These are phyloP conservation scores for Malus hybrid DNA, from an alignment of 331 rosid species.

Conservation along the genomic window DNA sequence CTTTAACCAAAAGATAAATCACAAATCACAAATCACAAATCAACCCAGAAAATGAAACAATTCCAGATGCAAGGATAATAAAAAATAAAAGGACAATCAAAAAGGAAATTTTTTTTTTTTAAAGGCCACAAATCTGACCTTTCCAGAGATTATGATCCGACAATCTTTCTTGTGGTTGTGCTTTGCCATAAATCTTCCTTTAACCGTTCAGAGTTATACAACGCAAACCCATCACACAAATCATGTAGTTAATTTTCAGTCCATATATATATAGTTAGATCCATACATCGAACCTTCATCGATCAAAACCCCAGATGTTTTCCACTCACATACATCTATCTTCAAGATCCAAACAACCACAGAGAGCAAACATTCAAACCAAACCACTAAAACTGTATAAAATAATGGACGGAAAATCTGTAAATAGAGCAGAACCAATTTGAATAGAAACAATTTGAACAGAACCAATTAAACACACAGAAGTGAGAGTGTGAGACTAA, in stretches of 20 bases:
- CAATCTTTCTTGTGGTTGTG: slow-evolving; percentile 67
- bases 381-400: too few relatives aligned
- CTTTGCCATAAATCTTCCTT: slow-evolving; percentile 29
- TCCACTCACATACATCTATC: background rate
- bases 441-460: too few relatives aligned
- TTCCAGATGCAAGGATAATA: background rate
- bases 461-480: too few relatives aligned
- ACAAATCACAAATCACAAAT: background rate
- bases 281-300: background rate
- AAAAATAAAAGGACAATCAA: background rate
- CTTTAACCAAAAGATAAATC: background rate
- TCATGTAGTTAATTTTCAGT: background rate
- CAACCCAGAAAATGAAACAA: slow-evolving; percentile 8
- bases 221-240: too few relatives aligned
- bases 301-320: background rate
- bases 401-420: too few relatives aligned
- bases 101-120: background rate
- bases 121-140: slow-evolving; percentile 36
- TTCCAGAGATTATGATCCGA: slow-evolving; percentile 71
- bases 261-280: background rate
- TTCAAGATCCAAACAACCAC: background rate
- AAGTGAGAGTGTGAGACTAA: too few relatives aligned
- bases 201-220: too few relatives aligned
- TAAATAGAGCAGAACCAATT: too few relatives aligned
- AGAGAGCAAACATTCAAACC: too few relatives aligned